Conservation (phyloP, 2,329 filamentous ascomycete genomes). For the Pestalotiopsis sp. region DNA sequence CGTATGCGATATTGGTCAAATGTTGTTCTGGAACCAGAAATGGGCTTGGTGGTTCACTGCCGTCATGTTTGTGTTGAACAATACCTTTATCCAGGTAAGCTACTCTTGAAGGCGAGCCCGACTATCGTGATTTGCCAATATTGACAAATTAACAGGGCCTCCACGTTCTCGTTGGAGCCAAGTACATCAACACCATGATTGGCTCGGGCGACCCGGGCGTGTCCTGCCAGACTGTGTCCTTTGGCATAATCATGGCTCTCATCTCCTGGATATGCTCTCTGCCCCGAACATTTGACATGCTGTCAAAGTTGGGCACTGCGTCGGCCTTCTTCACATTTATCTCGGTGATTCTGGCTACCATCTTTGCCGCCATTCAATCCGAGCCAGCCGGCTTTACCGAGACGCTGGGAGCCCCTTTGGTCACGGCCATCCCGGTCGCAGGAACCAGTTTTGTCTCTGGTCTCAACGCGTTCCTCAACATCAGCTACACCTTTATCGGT, state of each 20-base stretch:
- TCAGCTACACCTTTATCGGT: constrained; percentile 94
- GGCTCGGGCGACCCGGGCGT: constrained; percentile 61
- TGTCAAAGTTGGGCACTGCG: constrained; percentile 77
- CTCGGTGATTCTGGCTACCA: constrained; percentile 80
- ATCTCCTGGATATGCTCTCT: constrained; percentile 80
- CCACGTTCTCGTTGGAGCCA: constrained; percentile 81
- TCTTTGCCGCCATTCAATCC: constrained; percentile 77
- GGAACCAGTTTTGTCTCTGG: constrained; percentile 80
- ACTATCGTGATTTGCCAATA: too few relatives aligned
- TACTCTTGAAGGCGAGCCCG: background rate
- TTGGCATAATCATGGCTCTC: constrained; percentile 73
- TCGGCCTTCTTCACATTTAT: constrained; percentile 90
- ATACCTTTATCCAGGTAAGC: constrained; percentile 80
- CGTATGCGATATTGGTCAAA: constrained; percentile 94
- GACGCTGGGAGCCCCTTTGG: constrained; percentile 63
- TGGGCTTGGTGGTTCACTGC: constrained; percentile 73
- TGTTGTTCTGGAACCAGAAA: constrained; percentile 84
- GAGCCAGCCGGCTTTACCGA: constrained; percentile 71
- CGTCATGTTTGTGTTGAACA: constrained; percentile 91
- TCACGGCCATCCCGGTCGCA: constrained; percentile 67
- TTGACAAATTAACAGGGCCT: constrained; percentile 54
- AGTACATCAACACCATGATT: constrained; percentile 90
- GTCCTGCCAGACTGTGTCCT: constrained; percentile 75
- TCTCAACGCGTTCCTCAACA: constrained; percentile 91
- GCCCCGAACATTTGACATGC: constrained; percentile 80